phyloP scores from a whole-genome alignment of 352 stramenopile genomes.

The Ochromonadaceae sp. region DNA sequence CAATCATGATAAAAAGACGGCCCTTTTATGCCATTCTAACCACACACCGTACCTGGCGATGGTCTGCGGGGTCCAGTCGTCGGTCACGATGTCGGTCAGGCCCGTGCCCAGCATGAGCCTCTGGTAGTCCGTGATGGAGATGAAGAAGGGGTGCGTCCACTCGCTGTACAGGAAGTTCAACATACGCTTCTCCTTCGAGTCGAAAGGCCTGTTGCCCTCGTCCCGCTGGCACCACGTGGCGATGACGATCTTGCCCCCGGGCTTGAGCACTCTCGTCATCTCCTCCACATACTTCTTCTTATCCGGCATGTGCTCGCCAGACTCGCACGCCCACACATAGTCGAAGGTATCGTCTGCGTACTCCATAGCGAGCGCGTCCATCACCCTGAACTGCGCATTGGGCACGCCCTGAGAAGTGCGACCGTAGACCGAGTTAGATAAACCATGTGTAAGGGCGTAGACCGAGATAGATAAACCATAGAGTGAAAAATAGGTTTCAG shows the following conservation, averaged over 20 bases:
- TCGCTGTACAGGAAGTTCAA: constrained; percentile 66
- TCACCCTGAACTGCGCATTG: constrained; percentile 58
- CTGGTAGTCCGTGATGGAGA: constrained; percentile 60
- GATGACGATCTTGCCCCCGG: constrained; percentile 59
- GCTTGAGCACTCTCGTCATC: constrained; percentile 68
- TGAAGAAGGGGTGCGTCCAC: constrained; percentile 69
- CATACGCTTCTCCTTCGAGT: constrained; percentile 4
- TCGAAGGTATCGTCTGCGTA: constrained; percentile 64
- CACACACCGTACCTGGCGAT: no score
- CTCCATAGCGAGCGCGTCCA: constrained; percentile 59
- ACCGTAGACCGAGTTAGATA: no score
- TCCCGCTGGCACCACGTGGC: constrained; percentile 60
- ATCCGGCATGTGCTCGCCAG: constrained; percentile 68
- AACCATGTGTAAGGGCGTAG: no score
- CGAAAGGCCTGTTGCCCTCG: constrained; percentile 46
- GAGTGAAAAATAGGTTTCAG: no score
- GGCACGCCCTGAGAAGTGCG: constrained; percentile 23
- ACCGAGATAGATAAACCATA: no score
- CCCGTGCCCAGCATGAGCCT: constrained; percentile 49
- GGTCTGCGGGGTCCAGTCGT: constrained; percentile 51
- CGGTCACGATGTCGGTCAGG: constrained; percentile 46
- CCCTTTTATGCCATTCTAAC: no score
- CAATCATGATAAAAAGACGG: no score
- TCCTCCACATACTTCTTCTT: constrained; percentile 46
- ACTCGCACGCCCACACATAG: constrained; percentile 66